These are phyloP conservation scores for Phaeosphaeriaceae sp. DNA, from an alignment of 2,329 filamentous ascomycete species.

Conservation along the genomic window DNA sequence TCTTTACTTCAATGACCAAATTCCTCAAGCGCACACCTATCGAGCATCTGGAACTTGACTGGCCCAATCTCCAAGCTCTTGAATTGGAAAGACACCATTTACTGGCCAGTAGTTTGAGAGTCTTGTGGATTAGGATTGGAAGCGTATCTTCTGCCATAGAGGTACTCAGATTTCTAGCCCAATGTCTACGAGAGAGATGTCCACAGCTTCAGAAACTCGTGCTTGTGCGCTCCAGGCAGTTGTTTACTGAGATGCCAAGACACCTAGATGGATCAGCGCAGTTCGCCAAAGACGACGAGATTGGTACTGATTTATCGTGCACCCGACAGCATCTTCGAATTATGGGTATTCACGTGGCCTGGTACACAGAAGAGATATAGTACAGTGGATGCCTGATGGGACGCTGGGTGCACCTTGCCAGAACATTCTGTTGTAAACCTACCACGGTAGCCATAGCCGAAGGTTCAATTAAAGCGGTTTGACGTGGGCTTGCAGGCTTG, in stretches of 20 bases:
- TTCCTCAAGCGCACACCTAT: slow-evolving; percentile 24
- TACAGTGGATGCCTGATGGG: neutral
- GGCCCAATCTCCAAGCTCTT: slow-evolving; percentile 27
- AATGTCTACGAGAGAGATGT: slow-evolving; percentile 7
- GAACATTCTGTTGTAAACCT: too few species aligned
- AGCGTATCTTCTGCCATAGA: slow-evolving; percentile 19
- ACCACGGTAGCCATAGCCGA: too few species aligned
- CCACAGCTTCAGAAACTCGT: slow-evolving; percentile 14
- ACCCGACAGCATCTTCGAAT: slow-evolving; percentile 16
- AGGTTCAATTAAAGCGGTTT: too few species aligned
- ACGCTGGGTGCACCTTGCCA: neutral
- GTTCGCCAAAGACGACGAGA: slow-evolving; percentile 5
- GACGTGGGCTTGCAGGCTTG: too few species aligned
- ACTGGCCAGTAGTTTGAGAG: slow-evolving; percentile 15
- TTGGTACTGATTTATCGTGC: slow-evolving; percentile 10
- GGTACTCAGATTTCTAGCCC: slow-evolving; percentile 16
- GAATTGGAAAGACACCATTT: slow-evolving; percentile 20
- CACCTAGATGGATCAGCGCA: neutral
- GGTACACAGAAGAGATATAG: slow-evolving; percentile 23
- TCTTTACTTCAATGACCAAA: slow-evolving; percentile 20
- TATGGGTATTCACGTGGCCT: slow-evolving; percentile 25
- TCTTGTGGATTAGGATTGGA: slow-evolving; percentile 25
- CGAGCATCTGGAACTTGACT: slow-evolving; percentile 31
- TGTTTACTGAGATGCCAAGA: neutral
- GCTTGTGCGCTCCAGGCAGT: slow-evolving; percentile 20